phyloP scores from a whole-genome alignment of 2,329 filamentous ascomycete species.

The Pestalotiopsis sp. region DNA sequence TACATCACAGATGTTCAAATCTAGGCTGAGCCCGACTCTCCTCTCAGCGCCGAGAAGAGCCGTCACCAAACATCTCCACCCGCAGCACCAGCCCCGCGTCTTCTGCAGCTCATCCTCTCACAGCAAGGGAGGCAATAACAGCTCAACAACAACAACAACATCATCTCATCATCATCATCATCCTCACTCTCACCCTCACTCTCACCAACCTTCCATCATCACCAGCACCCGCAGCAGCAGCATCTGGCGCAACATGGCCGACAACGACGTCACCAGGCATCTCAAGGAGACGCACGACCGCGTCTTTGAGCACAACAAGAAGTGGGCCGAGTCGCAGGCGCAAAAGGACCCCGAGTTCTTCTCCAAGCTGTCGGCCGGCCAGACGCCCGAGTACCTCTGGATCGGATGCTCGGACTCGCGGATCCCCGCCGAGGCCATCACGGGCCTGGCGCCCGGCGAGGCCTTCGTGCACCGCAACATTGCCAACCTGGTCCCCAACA shows the following conservation, averaged over 20 bases:
- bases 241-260: conserved; percentile 28
- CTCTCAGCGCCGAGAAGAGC: conserved; percentile 6
- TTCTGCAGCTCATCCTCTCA: background rate
- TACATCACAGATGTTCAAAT: conserved; percentile 6
- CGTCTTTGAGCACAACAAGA: conserved; percentile 68
- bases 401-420: conserved; percentile 90
- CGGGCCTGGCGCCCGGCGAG: conserved; percentile 81
- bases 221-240: conserved; percentile 1
- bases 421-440: conserved; percentile 87
- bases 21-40: background rate
- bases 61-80: background rate
- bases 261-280: conserved; percentile 51
- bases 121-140: background rate
- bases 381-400: conserved; percentile 76
- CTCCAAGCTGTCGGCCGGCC: conserved; percentile 61
- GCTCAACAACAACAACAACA: background rate
- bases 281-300: conserved; percentile 64
- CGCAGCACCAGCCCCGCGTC: conserved; percentile 1
- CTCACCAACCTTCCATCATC: background rate
- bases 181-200: background rate
- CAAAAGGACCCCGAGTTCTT: conserved; percentile 66
- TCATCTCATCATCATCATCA: background rate
- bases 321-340: conserved; percentile 63
- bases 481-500: conserved; percentile 80
- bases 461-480: conserved; percentile 96